Evolutionary conservation across 441 rosid genomes (phyloP).

Genomic region (Eutrema salsugineum): DNA sequence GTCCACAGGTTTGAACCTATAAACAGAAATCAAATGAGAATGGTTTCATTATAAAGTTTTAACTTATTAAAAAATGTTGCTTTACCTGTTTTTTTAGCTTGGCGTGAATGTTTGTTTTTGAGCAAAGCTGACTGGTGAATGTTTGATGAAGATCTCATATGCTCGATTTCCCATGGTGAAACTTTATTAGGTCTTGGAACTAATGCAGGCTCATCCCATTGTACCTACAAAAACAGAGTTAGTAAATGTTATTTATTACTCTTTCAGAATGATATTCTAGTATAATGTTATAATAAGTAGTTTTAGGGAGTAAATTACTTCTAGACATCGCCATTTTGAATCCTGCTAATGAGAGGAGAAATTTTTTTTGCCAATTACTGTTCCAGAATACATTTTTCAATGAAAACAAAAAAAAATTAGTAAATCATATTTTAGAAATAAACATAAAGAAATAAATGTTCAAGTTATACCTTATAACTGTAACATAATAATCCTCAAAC

Average conservation of each 20-base stretch:
- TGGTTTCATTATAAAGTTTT: not conserved
- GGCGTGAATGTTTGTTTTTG: not conserved
- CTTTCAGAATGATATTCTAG: not conserved
- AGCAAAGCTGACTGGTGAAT: not conserved
- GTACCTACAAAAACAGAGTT: not conserved
- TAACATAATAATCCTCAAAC: not conserved
- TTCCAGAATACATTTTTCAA: not conserved
- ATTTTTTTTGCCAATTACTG: not conserved
- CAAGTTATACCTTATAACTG: not conserved
- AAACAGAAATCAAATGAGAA: not conserved
- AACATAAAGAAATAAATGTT: not conserved
- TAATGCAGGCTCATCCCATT: not conserved
- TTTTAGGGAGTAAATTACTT: not conserved
- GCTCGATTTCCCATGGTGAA: not conserved
- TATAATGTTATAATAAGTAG: not conserved
- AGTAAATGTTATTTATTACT: not conserved
- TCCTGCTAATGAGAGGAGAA: not conserved
- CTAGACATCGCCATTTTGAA: not conserved
- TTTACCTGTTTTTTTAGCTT: not conserved
- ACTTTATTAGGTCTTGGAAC: not conserved
- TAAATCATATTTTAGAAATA: not conserved
- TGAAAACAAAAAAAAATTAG: not conserved
- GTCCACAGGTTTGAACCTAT: slow-evolving; percentile 31
- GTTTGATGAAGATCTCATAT: not conserved
- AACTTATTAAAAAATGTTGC: not conserved